Conservation (phyloP, 345 rosid genomes). For the Cardamine chenopodiifolia region DNA sequence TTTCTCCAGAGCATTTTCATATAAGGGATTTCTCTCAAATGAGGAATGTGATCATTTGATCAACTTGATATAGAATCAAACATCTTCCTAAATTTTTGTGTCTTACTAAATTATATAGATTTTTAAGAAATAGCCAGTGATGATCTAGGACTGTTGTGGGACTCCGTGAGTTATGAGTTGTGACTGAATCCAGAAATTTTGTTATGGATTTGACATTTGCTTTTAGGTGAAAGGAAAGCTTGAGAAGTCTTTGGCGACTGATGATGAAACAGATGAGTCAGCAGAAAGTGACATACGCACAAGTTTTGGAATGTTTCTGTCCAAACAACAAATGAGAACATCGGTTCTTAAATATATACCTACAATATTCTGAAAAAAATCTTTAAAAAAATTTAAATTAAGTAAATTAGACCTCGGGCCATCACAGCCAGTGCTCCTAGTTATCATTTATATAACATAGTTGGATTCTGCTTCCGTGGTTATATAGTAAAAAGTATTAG, state of each 20-base stretch:
- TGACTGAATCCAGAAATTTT: not conserved
- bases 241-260: constrained; percentile 82
- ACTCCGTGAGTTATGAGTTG: not conserved
- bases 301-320: constrained; percentile 92
- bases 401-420: too few relatives aligned
- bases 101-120: not conserved
- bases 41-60: constrained; percentile 89
- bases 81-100: too few relatives aligned
- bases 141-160: not conserved
- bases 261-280: constrained; percentile 72
- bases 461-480: too few relatives aligned
- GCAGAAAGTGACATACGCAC: constrained; percentile 75
- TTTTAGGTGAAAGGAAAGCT: constrained; percentile 77
- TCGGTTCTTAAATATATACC: too few relatives aligned
- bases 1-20: constrained; percentile 66
- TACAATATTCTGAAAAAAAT: too few relatives aligned
- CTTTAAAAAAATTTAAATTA: too few relatives aligned
- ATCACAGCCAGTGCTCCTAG: too few relatives aligned
- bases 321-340: too few relatives aligned
- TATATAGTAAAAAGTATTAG: too few relatives aligned
- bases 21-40: constrained; percentile 64
- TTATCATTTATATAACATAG: too few relatives aligned
- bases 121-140: too few relatives aligned
- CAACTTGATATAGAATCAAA: constrained; percentile 51
- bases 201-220: not conserved